Conservation (phyloP, 2,329 filamentous ascomycete genomes). For the Botrytis fabae region DNA sequence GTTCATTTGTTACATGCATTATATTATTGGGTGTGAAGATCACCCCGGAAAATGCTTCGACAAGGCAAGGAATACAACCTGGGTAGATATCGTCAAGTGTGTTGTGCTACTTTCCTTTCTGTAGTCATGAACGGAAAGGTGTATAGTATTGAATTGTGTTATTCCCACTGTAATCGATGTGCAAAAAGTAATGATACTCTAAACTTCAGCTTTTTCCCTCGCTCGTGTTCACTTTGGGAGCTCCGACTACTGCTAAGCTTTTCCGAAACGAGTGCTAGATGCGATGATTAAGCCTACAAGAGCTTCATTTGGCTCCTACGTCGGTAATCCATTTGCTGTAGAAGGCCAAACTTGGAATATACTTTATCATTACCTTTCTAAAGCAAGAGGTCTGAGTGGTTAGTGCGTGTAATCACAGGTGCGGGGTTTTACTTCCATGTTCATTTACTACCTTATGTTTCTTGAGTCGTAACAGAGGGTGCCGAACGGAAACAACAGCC, state of each 20-base stretch:
- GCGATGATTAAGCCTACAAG: neutral
- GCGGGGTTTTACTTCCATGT: slow-evolving; percentile 1
- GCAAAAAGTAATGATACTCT: slow-evolving; percentile 18
- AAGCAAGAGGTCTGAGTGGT: slow-evolving; percentile 19
- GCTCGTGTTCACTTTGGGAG: slow-evolving; percentile 6
- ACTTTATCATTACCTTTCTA: neutral
- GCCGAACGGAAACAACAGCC: slow-evolving; percentile 18
- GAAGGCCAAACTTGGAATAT: slow-evolving; percentile 10
- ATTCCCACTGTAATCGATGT: neutral
- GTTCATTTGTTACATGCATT: neutral
- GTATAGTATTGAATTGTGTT: neutral
- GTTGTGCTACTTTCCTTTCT: neutral
- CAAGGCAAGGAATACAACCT: neutral
- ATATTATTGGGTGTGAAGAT: slow-evolving; percentile 5
- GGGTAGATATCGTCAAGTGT: neutral
- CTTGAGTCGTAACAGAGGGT: slow-evolving; percentile 17
- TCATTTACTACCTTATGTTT: slow-evolving; percentile 20
- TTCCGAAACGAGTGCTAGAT: neutral
- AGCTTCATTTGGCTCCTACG: neutral
- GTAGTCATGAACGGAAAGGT: slow-evolving; percentile 9
- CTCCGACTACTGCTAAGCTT: neutral
- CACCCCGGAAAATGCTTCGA: slow-evolving; percentile 12
- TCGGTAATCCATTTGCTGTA: slow-evolving; percentile 13
- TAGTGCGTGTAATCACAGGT: slow-evolving; percentile 9
- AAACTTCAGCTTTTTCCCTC: neutral